These are phyloP conservation scores for Fagopyrum tataricum DNA, from an alignment of 148 eudicot genomes.

Conservation along the genomic window DNA sequence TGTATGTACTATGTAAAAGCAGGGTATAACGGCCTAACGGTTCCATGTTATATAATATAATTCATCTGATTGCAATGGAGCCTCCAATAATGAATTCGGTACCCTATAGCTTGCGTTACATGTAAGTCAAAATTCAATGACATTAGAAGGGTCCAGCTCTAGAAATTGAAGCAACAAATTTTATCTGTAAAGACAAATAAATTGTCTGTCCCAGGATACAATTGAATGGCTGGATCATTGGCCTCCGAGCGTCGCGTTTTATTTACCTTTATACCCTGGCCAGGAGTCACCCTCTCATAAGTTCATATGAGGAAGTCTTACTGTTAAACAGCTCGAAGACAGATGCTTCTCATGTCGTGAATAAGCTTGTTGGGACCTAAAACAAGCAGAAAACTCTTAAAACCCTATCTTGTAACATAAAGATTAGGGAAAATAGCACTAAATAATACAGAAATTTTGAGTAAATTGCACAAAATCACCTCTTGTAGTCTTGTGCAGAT, in stretches of 20 bases:
- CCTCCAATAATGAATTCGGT: background rate
- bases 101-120: background rate
- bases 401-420: background rate
- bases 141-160: background rate
- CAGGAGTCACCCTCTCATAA: background rate
- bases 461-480: no score
- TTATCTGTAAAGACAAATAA: background rate
- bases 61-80: background rate
- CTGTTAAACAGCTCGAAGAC: background rate
- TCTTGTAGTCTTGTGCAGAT: no score
- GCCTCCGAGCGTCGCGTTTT: background rate
- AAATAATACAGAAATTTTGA: no score
- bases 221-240: background rate
- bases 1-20: no score
- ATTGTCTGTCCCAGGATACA: background rate
- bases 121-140: background rate
- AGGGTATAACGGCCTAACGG: no score
- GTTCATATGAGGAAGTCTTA: background rate
- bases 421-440: no score
- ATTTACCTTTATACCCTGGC: background rate
- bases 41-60: no score
- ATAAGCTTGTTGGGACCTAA: conserved; percentile 8
- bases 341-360: conserved; percentile 1
- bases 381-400: background rate
- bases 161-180: background rate